A percentile compares a stretch with the other conserved stretches of the same genome.
Conservation (phyloP, 1,284 basidiomycete species). For the Cutaneotrichosporon sp. region DNA sequence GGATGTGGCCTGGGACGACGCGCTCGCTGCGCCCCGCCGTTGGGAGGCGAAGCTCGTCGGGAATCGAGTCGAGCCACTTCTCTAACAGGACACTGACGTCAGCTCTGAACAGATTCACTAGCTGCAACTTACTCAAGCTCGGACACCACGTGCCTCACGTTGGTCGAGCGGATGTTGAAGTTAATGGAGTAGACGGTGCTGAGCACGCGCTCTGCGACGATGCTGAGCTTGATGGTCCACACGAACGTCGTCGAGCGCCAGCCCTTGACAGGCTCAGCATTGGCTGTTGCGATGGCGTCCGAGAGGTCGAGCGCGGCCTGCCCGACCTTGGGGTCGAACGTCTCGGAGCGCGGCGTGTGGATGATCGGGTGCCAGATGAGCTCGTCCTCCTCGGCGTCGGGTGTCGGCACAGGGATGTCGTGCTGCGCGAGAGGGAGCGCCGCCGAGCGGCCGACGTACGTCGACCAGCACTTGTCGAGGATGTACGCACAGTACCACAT, state of each 20-base stretch:
- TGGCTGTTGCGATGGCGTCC: conserved; percentile 13
- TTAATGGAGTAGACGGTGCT: conserved; percentile 23
- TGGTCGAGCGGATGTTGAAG: conserved; percentile 19
- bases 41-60: conserved; percentile 21
- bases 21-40: conserved; percentile 2
- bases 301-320: conserved; percentile 19
- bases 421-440: conserved; percentile 22
- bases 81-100: conserved; percentile 13
- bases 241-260: conserved; percentile 28
- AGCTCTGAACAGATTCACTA: conserved; percentile 1
- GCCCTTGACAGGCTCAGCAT: conserved; percentile 22
- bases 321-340: conserved; percentile 14
- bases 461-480: conserved; percentile 41
- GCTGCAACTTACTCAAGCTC: conserved; percentile 19
- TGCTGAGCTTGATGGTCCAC: conserved; percentile 26
- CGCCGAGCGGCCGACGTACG: conserved; percentile 34
- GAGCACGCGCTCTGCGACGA: conserved; percentile 28
- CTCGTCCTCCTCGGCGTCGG: conserved; percentile 27
- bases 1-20: conserved; percentile 28
- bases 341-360: conserved; percentile 13
- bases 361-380: conserved; percentile 22
- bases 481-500: conserved; percentile 33
- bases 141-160: conserved; percentile 21
- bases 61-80: conserved; percentile 29
- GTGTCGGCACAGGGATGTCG: conserved; percentile 25